A percentile compares a stretch with the other conserved stretches of the same genome.
Conservation (phyloP, 352 stramenopile species). For the Globisporangium emineosum region DNA sequence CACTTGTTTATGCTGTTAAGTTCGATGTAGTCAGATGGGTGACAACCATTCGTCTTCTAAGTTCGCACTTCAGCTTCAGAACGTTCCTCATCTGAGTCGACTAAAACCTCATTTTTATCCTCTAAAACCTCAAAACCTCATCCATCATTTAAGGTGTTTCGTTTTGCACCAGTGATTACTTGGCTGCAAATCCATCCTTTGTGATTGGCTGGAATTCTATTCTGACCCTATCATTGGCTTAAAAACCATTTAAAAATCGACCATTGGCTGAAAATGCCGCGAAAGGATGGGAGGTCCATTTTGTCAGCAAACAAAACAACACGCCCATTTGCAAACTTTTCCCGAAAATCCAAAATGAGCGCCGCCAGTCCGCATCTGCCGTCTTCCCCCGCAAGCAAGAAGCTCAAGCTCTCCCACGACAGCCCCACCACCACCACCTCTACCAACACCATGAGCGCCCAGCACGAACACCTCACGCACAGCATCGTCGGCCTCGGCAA, state of each 20-base stretch:
- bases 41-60: neutral
- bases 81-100: neutral
- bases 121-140: neutral
- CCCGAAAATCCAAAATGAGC: constrained; percentile 9
- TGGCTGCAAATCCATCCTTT: neutral
- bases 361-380: constrained; percentile 18
- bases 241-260: neutral
- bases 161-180: constrained; percentile 1
- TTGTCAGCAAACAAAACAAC: constrained; percentile 3
- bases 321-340: constrained; percentile 6
- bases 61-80: neutral
- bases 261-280: neutral
- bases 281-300: neutral
- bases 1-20: too few species aligned
- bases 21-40: neutral
- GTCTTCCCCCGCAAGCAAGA: constrained; percentile 23
- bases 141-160: neutral
- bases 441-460: constrained; percentile 16
- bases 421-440: neutral
- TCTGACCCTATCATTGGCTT: neutral
- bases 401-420: constrained; percentile 15
- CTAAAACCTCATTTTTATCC: neutral
- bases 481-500: constrained; percentile 97
- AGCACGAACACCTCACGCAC: constrained; percentile 56
- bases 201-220: neutral